A percentile compares a stretch with the other conserved stretches of the same genome.
These are phyloP conservation scores for Mycena vitilis DNA, from an alignment of 768 basidiomycete species.

Conservation along the genomic window DNA sequence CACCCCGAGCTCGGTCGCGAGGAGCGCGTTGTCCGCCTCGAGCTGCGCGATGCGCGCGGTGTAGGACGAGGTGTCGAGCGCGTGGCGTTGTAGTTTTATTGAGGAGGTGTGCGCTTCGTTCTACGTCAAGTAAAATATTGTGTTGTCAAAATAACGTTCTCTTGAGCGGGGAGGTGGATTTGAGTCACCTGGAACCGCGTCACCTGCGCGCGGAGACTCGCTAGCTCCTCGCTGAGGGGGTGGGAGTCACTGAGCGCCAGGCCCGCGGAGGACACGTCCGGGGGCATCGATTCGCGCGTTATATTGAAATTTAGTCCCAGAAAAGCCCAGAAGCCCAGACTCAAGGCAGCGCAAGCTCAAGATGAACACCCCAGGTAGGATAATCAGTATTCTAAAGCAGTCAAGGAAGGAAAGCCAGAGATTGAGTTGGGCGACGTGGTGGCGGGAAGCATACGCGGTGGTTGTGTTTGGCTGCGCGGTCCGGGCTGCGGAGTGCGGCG, in stretches of 20 bases:
- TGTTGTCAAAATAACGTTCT: no score
- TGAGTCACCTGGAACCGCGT: slow-evolving; percentile 21
- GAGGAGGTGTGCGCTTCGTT: slow-evolving; percentile 63
- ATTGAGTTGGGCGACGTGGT: background rate
- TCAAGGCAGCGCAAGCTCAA: background rate
- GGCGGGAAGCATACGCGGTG: background rate
- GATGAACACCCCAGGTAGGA: no score
- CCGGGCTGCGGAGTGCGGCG: background rate
- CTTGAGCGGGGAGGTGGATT: no score
- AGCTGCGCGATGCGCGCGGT: slow-evolving; percentile 49
- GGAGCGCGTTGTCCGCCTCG: slow-evolving; percentile 56
- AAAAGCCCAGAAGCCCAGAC: background rate
- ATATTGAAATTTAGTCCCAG: background rate
- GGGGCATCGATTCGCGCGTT: no score
- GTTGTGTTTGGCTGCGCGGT: background rate
- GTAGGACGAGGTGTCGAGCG: slow-evolving; percentile 53
- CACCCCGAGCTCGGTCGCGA: slow-evolving; percentile 52
- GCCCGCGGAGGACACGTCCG: background rate
- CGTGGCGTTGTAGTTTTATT: slow-evolving; percentile 61
- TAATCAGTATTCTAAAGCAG: background rate
- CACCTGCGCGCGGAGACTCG: slow-evolving; percentile 11
- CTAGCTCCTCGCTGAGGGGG: slow-evolving; percentile 28
- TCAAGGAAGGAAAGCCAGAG: background rate
- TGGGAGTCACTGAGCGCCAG: slow-evolving; percentile 24
- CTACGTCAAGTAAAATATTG: slow-evolving; percentile 32